Conservation (phyloP, 805 yeast species). For the Diddensiella santjacobensis region DNA sequence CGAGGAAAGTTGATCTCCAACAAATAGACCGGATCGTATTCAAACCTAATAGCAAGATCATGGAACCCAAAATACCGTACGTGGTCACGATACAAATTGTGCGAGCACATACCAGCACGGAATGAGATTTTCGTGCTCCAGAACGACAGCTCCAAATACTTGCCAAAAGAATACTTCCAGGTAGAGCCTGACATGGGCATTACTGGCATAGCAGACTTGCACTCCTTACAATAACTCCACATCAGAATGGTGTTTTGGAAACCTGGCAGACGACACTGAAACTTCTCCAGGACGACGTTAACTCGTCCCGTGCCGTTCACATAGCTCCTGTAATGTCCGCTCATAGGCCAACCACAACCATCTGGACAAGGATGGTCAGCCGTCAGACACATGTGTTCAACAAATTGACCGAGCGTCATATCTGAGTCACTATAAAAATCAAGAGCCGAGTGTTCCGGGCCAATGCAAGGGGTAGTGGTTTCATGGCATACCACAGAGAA, state of each 20-base stretch:
- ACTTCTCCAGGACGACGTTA: conserved; percentile 67
- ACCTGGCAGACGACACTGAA: conserved; percentile 54
- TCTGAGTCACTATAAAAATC: conserved; percentile 92
- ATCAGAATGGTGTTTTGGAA: conserved; percentile 66
- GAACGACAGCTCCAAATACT: conserved; percentile 80
- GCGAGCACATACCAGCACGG: conserved; percentile 67
- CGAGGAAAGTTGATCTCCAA: conserved; percentile 77
- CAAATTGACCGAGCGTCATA: conserved; percentile 80
- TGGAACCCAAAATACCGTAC: conserved; percentile 79
- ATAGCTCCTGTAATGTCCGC: conserved; percentile 79
- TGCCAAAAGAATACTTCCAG: conserved; percentile 90
- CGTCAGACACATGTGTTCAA: conserved; percentile 74
- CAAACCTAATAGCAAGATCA: conserved; percentile 74
- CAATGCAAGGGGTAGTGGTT: conserved; percentile 87
- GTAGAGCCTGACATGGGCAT: conserved; percentile 80
- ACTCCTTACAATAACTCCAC: conserved; percentile 88
- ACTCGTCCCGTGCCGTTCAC: conserved; percentile 85
- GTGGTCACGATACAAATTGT: conserved; percentile 78
- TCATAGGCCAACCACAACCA: conserved; percentile 67
- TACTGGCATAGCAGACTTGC: conserved; percentile 72
- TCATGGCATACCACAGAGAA: conserved; percentile 79
- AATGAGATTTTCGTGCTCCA: conserved; percentile 60
- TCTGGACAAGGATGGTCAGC: conserved; percentile 68
- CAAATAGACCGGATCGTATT: conserved; percentile 69
- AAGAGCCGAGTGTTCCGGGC: conserved; percentile 79